These are phyloP conservation scores for Chaetomiaceae sp. DNA, from an alignment of 2,329 filamentous ascomycete genomes.

Conservation along the genomic window DNA sequence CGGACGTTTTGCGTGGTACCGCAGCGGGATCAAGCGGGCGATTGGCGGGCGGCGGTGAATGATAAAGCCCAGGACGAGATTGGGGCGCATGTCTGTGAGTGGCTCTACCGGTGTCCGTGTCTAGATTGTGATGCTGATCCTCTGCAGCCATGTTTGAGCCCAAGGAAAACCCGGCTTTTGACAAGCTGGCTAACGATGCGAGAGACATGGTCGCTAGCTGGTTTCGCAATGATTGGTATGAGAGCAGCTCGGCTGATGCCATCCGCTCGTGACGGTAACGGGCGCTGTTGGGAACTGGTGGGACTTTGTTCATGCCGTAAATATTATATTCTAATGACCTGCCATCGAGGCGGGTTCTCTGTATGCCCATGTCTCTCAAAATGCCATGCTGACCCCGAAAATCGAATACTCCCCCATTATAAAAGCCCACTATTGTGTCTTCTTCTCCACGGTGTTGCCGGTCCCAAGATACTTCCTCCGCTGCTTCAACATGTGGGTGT, in stretches of 20 bases:
- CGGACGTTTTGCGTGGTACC: conserved; percentile 89
- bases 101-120: background rate
- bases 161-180: conserved; percentile 68
- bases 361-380: background rate
- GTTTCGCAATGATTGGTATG: conserved; percentile 64
- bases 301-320: background rate
- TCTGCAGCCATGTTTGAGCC: conserved; percentile 65
- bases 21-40: conserved; percentile 44
- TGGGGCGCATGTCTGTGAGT: conserved; percentile 69
- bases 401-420: no score
- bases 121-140: conserved; percentile 16
- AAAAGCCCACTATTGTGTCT: conserved; percentile 33
- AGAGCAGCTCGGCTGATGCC: conserved; percentile 42
- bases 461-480: conserved; percentile 56
- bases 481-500: conserved; percentile 93
- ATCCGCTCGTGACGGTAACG: conserved; percentile 16
- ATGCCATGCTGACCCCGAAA: no score
- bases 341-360: background rate
- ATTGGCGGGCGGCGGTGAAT: conserved; percentile 72
- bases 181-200: conserved; percentile 60
- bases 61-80: conserved; percentile 75
- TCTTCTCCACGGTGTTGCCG: conserved; percentile 52
- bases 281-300: background rate
- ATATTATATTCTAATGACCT: conserved; percentile 4
- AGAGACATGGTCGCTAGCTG: conserved; percentile 62